Evolutionary conservation across 2,329 filamentous ascomycete species (phyloP).

Genomic region (Ophiostoma sp.): DNA sequence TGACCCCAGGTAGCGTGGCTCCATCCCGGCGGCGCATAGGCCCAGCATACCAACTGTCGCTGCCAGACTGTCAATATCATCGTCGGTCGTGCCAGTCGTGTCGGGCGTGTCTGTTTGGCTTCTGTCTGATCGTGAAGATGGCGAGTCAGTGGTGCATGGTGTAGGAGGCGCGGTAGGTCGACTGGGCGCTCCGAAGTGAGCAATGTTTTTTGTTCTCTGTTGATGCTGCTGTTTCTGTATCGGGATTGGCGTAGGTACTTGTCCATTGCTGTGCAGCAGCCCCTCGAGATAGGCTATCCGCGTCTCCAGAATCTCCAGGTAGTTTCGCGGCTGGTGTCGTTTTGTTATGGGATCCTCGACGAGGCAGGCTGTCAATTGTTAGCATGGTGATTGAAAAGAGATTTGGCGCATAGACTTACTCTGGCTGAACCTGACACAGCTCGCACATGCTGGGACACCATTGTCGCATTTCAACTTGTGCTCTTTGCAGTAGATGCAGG

Average conservation of each 20-base stretch:
- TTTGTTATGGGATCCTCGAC: constrained; percentile 36
- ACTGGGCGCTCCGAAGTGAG: no score
- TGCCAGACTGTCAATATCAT: not conserved
- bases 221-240: not conserved
- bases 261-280: not conserved
- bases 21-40: constrained; percentile 37
- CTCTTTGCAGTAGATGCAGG: constrained; percentile 31
- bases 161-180: not conserved
- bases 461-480: constrained; percentile 24
- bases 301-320: constrained; percentile 35
- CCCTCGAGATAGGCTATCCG: constrained; percentile 34
- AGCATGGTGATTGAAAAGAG: no score
- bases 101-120: no score
- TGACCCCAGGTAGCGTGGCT: constrained; percentile 42
- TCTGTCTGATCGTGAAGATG: not conserved
- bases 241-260: not conserved
- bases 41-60: constrained; percentile 33
- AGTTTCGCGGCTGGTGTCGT: constrained; percentile 36
- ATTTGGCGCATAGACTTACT: no score
- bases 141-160: constrained; percentile 5
- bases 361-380: constrained; percentile 31
- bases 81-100: not conserved
- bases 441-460: not conserved
- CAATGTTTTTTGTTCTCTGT: not conserved
- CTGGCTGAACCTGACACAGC: not conserved